Evolutionary conservation across 345 rosid species (phyloP), one percentile per base, ranked within the genome.

Genomic region (Aquilaria yunnanensis): DNA sequence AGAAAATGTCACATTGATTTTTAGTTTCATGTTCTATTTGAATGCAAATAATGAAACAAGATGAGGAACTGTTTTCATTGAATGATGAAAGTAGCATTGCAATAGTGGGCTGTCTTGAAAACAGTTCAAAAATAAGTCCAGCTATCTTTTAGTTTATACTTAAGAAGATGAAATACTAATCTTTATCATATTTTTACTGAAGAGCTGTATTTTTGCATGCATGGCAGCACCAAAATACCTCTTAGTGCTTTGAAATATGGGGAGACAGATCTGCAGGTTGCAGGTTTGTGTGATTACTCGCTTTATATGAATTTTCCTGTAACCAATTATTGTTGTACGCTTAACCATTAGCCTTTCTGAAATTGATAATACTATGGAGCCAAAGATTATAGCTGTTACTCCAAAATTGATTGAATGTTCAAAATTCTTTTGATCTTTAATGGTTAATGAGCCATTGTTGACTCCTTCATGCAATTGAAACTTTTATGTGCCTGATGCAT

Each of bases 221-320:
- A 34, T 50, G 64, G 71, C 83, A 90, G 96, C 60, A 88, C 97
- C 29, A 55, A 76, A 56, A 90, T 90, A 70, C 96, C 89, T 41
- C 72, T 80, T n/a, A 66, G 72, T 58, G 87, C 96, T 72, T 86
- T 88, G 48, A 81, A 83, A 74, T 57, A 57, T 68, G 93, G 97
- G 54, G 97, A 90, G 83, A 85, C 86, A 57, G 71, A 88, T 67
- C 58, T 90, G 72, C 76, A 75, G 69, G 89, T 80, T 69, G 65
- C 89, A 90, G 84, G 96, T 85, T 62, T 64, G 75, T 72, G 43
- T 2, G 29, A 10, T 57, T 4, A 43, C 14, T 10, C 43, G 5
- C 43, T 37, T 4, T 37, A 37, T 1, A 37, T 51, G 55, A 34
- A 9, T 2, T 34, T 57, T 56, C 14, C 11, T 51, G 10, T 32